These are phyloP conservation scores for Schizosaccharomyces versatilis DNA, from an alignment of 1,139 yeast genomes.

Conservation along the genomic window DNA sequence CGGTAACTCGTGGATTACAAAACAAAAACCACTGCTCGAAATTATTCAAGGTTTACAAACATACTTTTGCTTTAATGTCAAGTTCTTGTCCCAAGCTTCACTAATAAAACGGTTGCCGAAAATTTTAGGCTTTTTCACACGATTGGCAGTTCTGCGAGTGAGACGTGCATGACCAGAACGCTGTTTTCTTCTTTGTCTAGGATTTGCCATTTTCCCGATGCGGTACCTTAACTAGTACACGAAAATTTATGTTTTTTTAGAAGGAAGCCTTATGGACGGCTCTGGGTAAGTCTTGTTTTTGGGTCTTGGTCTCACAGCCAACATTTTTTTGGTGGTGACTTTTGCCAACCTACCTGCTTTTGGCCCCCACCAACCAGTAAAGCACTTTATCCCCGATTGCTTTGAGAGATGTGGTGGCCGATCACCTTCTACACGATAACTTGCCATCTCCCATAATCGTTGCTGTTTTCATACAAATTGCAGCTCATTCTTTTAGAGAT, in stretches of 20 bases:
- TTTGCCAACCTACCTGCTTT: not conserved
- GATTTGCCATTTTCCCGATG: not conserved
- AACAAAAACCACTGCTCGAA: not conserved
- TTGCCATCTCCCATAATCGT: no score
- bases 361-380: no score
- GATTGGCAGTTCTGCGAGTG: not conserved
- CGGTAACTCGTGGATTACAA: no score
- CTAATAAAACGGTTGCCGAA: not conserved
- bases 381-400: no score
- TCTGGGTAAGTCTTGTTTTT: not conserved
- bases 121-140: not conserved
- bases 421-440: no score
- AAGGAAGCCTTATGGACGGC: slow-evolving; percentile 45
- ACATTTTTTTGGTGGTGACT: not conserved
- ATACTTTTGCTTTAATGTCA: not conserved
- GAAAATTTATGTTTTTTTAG: no score
- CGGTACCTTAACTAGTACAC: no score
- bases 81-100: not conserved
- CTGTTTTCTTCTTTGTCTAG: not conserved
- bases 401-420: no score
- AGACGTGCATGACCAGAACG: not conserved
- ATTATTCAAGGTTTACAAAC: not conserved
- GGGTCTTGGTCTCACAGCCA: not conserved
- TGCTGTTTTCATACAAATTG: not conserved
- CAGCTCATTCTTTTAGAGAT: not conserved